These are phyloP conservation scores for Puccinia novopanici DNA, from an alignment of 1,284 basidiomycete genomes.

Conservation along the genomic window DNA sequence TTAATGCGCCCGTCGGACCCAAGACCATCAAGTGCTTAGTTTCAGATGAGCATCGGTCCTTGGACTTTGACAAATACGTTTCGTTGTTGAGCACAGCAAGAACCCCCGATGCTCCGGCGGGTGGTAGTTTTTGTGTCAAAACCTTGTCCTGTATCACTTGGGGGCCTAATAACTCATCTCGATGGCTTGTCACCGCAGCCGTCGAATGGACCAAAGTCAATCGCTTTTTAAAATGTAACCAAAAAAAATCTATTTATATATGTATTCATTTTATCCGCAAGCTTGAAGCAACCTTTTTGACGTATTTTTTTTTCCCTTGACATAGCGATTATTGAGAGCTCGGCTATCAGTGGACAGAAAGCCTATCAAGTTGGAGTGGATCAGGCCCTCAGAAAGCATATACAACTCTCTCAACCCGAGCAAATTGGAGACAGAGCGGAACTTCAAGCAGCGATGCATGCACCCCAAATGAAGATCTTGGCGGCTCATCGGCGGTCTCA, in stretches of 20 bases:
- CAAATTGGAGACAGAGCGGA: background rate
- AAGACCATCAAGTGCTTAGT: constrained; percentile 60
- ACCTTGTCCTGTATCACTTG: constrained; percentile 92
- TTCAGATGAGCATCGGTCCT: background rate
- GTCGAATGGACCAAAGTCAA: constrained; percentile 73
- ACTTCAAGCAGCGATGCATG: background rate
- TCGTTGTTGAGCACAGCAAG: constrained; percentile 2
- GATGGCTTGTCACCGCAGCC: constrained; percentile 80
- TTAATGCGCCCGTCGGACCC: constrained; percentile 83
- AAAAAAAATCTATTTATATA: background rate
- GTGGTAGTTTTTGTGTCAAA: constrained; percentile 86
- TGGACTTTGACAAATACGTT: constrained; percentile 29
- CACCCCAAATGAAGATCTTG: background rate
- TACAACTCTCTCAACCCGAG: constrained; percentile 11
- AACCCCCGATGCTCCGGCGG: constrained; percentile 92
- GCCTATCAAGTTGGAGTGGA: constrained; percentile 27
- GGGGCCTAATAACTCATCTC: constrained; percentile 76
- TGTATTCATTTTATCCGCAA: background rate
- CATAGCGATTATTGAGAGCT: constrained; percentile 36
- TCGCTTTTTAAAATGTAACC: constrained; percentile 41
- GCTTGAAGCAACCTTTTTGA: background rate
- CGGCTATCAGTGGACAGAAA: constrained; percentile 37
- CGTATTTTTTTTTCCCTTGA: background rate
- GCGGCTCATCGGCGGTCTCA: background rate
- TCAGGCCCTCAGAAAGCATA: constrained; percentile 11